Evolutionary conservation across 1,139 yeast genomes (phyloP), one percentile per base, ranked within the genome.

Genomic region (Saccharomyces hybrid): DNA sequence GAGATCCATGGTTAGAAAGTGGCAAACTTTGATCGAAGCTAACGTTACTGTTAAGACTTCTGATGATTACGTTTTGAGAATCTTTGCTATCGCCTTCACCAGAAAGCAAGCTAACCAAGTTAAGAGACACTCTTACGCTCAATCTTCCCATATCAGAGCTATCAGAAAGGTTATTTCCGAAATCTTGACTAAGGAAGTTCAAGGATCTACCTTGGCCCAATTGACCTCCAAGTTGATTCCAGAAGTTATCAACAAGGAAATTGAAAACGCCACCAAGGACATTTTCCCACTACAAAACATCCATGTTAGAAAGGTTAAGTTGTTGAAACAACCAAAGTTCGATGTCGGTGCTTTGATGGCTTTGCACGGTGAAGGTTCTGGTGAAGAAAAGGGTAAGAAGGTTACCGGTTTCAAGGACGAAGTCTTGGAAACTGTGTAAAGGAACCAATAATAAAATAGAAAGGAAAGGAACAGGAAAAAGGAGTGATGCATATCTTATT

Each of bases 11-110:
- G 95, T 88, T 61, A 86, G 95, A 82, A 88, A 88, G 78, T 88
- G 95, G 95, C 96, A 88, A 79, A 82, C 95, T 65, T 80, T 88
- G 77, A 88, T 88, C 68, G 96, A 88, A 81, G 89, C 91, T 71
- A 84, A 85, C 76, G 93, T 87, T 68, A 87, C 95, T 67, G 95
- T 86, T 72, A 88, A 88, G 86, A 88, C 96, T 70, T 76, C 93
- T 65, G 95, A 88, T 72, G 96, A 88, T 76, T 87, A 88, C 85
- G 85, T 84, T 70, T 78, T 88, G 73, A 86, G 96, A 78, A 80
- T 88, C 67, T 88, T 88, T 74, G 88, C 88, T 76, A 85, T 88
- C 77, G 96, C 90, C 65, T 87, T 88, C 90, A 88, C 96, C 79
- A 86, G 84, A 83, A 85, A 91, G 76, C 86, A 84, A 75, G 80